phyloP scores from a whole-genome alignment of 1,284 basidiomycete species.

The Tetrapyrgos nigripes region DNA sequence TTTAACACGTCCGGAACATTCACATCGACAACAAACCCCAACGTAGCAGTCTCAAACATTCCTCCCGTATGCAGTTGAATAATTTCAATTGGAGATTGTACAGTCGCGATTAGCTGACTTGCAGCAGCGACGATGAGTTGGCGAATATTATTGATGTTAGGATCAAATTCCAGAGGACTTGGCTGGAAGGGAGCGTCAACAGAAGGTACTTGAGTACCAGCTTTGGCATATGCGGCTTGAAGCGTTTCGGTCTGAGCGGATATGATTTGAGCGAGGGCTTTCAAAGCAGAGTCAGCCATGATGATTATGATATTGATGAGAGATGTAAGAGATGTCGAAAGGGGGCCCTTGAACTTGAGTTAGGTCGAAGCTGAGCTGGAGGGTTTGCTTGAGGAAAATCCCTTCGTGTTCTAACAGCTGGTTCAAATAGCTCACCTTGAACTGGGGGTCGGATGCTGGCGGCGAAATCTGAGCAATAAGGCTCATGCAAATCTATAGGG shows the following conservation, averaged over 20 bases:
- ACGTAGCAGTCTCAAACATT: constrained; percentile 1
- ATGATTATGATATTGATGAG: too few relatives aligned
- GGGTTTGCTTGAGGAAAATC: too few relatives aligned
- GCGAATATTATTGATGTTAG: background rate
- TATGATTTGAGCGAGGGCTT: constrained; percentile 5
- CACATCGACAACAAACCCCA: constrained; percentile 7
- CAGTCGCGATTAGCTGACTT: constrained; percentile 12
- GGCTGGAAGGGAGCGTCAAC: constrained; percentile 1
- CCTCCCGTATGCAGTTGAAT: background rate
- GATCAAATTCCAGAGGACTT: background rate
- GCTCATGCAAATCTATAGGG: too few relatives aligned
- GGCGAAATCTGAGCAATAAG: too few relatives aligned
- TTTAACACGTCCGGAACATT: background rate
- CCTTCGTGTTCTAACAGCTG: too few relatives aligned
- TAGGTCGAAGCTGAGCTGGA: too few relatives aligned
- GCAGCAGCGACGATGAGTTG: constrained; percentile 16
- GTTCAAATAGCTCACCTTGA: too few relatives aligned
- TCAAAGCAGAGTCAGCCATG: constrained; percentile 7
- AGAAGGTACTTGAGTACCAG: background rate
- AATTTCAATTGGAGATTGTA: constrained; percentile 4
- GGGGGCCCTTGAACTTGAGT: too few relatives aligned
- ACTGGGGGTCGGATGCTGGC: too few relatives aligned
- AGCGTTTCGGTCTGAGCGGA: constrained; percentile 1
- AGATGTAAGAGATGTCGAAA: too few relatives aligned
- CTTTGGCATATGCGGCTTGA: background rate